Conservation (phyloP, 2,329 filamentous ascomycete genomes). For the Fusarium buharicum region DNA sequence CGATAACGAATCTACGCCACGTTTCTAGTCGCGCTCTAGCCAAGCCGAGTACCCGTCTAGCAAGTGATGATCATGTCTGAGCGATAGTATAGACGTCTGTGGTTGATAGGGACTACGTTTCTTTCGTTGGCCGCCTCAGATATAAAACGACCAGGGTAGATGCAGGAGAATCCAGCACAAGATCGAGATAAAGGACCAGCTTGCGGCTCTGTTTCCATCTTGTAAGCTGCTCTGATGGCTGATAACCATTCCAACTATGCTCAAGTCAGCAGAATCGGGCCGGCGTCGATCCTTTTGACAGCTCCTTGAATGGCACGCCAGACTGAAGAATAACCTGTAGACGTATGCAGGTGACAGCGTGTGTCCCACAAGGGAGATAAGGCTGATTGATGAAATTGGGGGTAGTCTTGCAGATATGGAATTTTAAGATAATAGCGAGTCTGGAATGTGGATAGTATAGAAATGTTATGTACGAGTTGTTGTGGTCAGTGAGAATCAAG, state of each 20-base stretch:
- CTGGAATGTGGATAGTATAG: too few relatives aligned
- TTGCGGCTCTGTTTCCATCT: not conserved
- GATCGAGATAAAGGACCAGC: not conserved
- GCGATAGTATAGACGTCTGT: too few relatives aligned
- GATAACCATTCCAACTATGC: too few relatives aligned
- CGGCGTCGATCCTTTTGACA: slow-evolving; percentile 11
- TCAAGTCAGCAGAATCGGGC: slow-evolving; percentile 7
- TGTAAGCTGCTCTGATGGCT: not conserved
- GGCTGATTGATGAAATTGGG: not conserved
- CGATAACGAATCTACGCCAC: slow-evolving; percentile 14
- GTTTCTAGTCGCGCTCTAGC: slow-evolving; percentile 33
- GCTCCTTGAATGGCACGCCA: not conserved
- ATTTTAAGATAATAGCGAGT: too few relatives aligned
- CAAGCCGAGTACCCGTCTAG: slow-evolving; percentile 1
- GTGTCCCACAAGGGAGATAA: too few relatives aligned
- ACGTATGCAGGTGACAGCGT: too few relatives aligned
- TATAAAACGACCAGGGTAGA: not conserved
- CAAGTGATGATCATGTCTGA: not conserved
- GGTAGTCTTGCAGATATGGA: not conserved
- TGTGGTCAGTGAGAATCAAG: too few relatives aligned
- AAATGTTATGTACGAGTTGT: too few relatives aligned
- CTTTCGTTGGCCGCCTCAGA: not conserved
- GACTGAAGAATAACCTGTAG: not conserved
- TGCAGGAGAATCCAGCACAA: not conserved
- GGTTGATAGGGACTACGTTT: not conserved